These are phyloP conservation scores for Coriolopsis trogii DNA, from an alignment of 1,284 basidiomycete genomes.

Conservation along the genomic window DNA sequence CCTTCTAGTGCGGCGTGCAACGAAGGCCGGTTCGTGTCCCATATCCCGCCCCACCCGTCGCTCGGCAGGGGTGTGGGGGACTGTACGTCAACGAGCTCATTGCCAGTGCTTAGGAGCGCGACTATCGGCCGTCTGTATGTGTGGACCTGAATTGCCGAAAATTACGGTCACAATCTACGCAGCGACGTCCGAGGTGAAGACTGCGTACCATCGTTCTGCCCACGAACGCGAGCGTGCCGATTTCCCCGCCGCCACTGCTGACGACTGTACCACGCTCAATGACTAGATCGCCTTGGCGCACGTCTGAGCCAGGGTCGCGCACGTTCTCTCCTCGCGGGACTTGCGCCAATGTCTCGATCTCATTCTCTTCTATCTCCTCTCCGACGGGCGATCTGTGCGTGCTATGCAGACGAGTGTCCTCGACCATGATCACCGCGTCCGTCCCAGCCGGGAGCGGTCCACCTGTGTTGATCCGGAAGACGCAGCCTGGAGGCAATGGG, in stretches of 20 bases:
- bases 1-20: constrained; percentile 70
- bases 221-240: constrained; percentile 84
- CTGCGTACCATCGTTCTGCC: constrained; percentile 64
- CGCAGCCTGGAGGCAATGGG: constrained; percentile 50
- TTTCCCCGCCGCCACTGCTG: constrained; percentile 74
- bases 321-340: constrained; percentile 75
- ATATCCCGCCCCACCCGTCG: constrained; percentile 71
- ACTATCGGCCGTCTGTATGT: constrained; percentile 75
- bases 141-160: constrained; percentile 51
- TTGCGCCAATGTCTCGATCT: constrained; percentile 68
- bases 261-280: constrained; percentile 66
- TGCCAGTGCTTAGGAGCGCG: constrained; percentile 84
- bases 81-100: constrained; percentile 77
- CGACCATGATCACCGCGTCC: constrained; percentile 89
- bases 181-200: background rate
- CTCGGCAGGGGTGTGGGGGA: constrained; percentile 36
- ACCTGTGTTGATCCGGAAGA: constrained; percentile 83
- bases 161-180: background rate
- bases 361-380: constrained; percentile 59
- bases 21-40: constrained; percentile 86
- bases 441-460: constrained; percentile 74
- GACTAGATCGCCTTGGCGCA: constrained; percentile 67
- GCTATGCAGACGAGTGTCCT: constrained; percentile 78
- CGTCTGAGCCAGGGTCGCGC: constrained; percentile 75
- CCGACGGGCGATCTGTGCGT: constrained; percentile 38